Base-by-base conservation (phyloP, 2,329 filamentous ascomycete species). In the Ramularia endophylla region DNA sequence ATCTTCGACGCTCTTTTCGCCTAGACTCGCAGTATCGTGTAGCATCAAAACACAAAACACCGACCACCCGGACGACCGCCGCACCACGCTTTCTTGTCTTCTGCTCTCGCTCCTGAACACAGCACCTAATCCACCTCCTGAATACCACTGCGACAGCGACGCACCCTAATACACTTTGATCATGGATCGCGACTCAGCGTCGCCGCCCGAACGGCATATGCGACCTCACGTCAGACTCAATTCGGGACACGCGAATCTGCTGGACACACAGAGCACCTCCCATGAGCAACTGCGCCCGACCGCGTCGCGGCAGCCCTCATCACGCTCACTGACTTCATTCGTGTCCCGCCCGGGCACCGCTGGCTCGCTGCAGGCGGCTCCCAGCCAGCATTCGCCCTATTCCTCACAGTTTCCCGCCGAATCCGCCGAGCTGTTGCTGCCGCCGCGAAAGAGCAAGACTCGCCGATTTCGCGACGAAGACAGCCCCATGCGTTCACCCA, bases 191-290 rank as follows among this genome's bases (percentile, higher is more conserved):
- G 44, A 51, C 36, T 19, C 43, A 16, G 35, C 33, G 18, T 51
- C 54, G 12, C 55, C 51, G 34, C 55, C 56, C 17, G 50, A 47
- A 16, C 48, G 58, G 43, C 53, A 57, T 43, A 52, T 48, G 28
- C 55, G 73, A 47, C 78, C 78, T 51, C 79, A 82, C 51, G 77
- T 83, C 44, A 76, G 77, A 43, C 70, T 83, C 49, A 82, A 83
- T 56, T 81, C 77, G 18, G 77, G 73, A 33, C 71, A 68, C 50
- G 70, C 75, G 50, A 71, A 81, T 55, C 63, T 72, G 22, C 65
- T 70, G 47, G 64, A 61, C 44, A 62, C 64, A 29, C 43, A 51
- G 6, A 34, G 45, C 42, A 39, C 37, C 31, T 20, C 44, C 27
- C 41, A 52, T 28, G 18, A 45, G 35, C 44, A 50, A 25, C 44